Evolutionary conservation across 345 rosid genomes (phyloP).

Genomic region (Noccaea caerulescens): DNA sequence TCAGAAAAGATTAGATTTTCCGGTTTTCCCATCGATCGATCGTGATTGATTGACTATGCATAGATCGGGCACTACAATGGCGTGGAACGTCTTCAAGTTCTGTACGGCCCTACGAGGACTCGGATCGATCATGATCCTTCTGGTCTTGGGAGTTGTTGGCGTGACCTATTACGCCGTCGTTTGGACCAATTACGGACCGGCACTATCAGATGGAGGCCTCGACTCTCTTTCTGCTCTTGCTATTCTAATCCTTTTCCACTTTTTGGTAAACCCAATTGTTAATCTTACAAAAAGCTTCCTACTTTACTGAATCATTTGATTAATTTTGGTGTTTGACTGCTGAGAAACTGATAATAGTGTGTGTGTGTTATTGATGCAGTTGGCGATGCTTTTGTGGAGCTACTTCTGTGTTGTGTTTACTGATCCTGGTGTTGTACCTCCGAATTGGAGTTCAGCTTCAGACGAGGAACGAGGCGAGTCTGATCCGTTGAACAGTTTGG

Average conservation of each 20-base stretch:
- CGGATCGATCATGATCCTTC: constrained; percentile 97
- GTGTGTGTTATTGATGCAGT: constrained; percentile 49
- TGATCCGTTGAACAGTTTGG: constrained; percentile 71
- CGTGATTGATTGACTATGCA: constrained; percentile 63
- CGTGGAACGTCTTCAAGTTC: constrained; percentile 98
- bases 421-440: constrained; percentile 92
- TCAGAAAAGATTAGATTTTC: constrained; percentile 24
- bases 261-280: constrained; percentile 52
- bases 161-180: constrained; percentile 95
- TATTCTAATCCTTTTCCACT: constrained; percentile 77
- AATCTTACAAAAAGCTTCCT: not conserved
- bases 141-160: constrained; percentile 90
- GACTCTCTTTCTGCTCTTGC: constrained; percentile 59
- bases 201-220: constrained; percentile 68
- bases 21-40: constrained; percentile 19
- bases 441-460: constrained; percentile 74
- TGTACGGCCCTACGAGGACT: constrained; percentile 92
- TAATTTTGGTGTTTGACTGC: constrained; percentile 7
- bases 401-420: constrained; percentile 94
- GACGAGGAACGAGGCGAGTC: constrained; percentile 89
- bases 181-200: constrained; percentile 83
- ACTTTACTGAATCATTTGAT: constrained; percentile 5
- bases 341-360: constrained; percentile 9
- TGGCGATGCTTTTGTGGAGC: constrained; percentile 94
- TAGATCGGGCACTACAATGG: constrained; percentile 96